phyloP scores from a whole-genome alignment of 2,329 filamentous ascomycete species.

The Cryphonectria japonica region DNA sequence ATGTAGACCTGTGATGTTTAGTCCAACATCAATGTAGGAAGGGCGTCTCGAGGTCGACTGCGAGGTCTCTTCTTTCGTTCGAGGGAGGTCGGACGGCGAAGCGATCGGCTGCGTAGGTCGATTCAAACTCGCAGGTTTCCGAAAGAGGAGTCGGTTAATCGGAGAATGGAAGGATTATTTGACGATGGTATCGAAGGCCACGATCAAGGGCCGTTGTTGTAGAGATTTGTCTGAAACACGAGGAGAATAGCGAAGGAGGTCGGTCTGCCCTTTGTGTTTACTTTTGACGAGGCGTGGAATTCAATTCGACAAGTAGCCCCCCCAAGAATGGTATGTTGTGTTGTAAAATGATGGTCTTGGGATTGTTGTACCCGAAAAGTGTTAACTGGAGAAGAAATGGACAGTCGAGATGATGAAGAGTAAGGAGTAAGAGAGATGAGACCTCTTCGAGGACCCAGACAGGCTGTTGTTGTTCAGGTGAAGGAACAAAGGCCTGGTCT shows the following conservation, averaged over 20 bases:
- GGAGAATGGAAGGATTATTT: slow-evolving; percentile 12
- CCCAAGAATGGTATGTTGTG: not conserved
- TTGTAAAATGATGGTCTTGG: slow-evolving; percentile 24
- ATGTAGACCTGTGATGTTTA: slow-evolving; percentile 12
- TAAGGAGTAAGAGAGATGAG: slow-evolving; percentile 1
- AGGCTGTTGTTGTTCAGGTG: not conserved
- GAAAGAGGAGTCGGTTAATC: slow-evolving; percentile 7
- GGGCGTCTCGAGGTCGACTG: slow-evolving; percentile 15
- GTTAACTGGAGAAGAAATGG: slow-evolving; percentile 7
- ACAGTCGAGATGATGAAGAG: slow-evolving; percentile 1
- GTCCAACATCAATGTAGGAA: slow-evolving; percentile 23
- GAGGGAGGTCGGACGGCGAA: slow-evolving; percentile 9
- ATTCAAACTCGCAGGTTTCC: slow-evolving; percentile 11
- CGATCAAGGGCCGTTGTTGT: slow-evolving; percentile 4
- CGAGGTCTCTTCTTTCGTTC: not conserved
- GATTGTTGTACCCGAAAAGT: slow-evolving; percentile 22
- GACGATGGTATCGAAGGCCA: not conserved
- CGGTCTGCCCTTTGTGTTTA: slow-evolving; percentile 11
- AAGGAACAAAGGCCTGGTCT: slow-evolving; percentile 14
- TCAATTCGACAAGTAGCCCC: slow-evolving; percentile 28
- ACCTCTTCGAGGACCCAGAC: not conserved
- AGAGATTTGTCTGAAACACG: slow-evolving; percentile 2
- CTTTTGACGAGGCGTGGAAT: slow-evolving; percentile 23
- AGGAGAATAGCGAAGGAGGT: slow-evolving; percentile 24
- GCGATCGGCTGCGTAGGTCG: slow-evolving; percentile 1